Base-by-base conservation (phyloP, 345 rosid genomes). In the Orychophragmus violaceus region DNA sequence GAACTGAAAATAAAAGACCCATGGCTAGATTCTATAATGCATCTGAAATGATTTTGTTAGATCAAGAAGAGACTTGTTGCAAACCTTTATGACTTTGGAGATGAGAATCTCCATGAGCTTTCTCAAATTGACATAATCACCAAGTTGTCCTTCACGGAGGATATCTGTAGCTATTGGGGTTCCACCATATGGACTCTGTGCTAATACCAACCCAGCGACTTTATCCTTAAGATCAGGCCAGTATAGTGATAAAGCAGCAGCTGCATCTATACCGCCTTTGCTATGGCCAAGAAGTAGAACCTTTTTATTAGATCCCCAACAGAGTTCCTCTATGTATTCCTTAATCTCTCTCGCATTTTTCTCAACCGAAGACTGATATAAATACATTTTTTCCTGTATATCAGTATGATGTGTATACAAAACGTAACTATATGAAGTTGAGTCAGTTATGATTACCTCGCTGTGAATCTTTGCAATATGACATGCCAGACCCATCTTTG, bases 381-480 rank as follows among this genome's bases (percentile, higher is more conserved):
- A 27, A 80, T 8, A 62, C 37, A 54, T 28, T 28, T 60, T 51
- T 41, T 19, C 17, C 61, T 2, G n/a, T 53, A 44, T 8, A 62
- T 68, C 51, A 74, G 64, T 27, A 45, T 54, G 50, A 6, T 37
- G 50, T 1, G 10, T 29, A 44, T 16, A 53, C 59, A 21, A 53
- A 53, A 22, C 6, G 6, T 8, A 32, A n/a, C 18, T 46, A 53
- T 12, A 36, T 3, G 14, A 36, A 16, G 39, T 66, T 48, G 28
- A 33, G 36, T 37, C 30, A 59, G 46, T 49, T 21, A 57, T 48
- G 53, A 16, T 14, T 79, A 90, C 99, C 96, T 94, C 97, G 11
- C 99, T 87, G 74, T 94, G 99, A 85, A 94, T 94, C 83, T 88
- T 94, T 18, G 97, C 99, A 66, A 94, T 90, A 79, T 90, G 97